A percentile compares a stretch with the other conserved stretches of the same genome.
These are phyloP conservation scores for Cercospora citrullina DNA, from an alignment of 2,329 filamentous ascomycete species.

Conservation along the genomic window DNA sequence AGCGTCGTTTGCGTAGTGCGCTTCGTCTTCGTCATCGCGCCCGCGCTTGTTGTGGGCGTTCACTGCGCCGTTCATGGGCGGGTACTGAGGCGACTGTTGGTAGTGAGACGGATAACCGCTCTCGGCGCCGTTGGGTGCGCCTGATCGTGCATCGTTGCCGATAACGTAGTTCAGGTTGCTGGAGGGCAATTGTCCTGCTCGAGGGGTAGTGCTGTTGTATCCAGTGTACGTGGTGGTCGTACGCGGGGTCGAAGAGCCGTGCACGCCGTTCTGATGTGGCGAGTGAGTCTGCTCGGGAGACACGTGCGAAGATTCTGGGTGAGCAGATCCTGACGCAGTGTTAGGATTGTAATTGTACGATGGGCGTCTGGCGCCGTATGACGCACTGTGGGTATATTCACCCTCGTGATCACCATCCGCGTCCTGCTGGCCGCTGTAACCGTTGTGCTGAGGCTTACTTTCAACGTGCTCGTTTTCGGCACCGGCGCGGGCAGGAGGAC, in stretches of 20 bases:
- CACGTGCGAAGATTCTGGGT: slow-evolving; percentile 70
- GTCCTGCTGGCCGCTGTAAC: slow-evolving; percentile 54
- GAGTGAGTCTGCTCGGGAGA: slow-evolving; percentile 82
- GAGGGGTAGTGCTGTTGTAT: slow-evolving; percentile 78
- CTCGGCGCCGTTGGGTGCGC: slow-evolving; percentile 52
- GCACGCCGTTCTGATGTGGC: slow-evolving; percentile 71
- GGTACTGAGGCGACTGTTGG: slow-evolving; percentile 53
- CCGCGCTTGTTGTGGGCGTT: slow-evolving; percentile 58
- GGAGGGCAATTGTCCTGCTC: slow-evolving; percentile 63
- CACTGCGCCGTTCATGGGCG: slow-evolving; percentile 64
- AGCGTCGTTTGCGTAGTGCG: slow-evolving; percentile 62
- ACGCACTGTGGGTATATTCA: slow-evolving; percentile 79
- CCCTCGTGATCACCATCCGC: slow-evolving; percentile 51
- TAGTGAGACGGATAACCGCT: slow-evolving; percentile 71
- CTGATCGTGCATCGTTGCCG: slow-evolving; percentile 63
- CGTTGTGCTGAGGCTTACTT: slow-evolving; percentile 59
- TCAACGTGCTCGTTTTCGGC: slow-evolving; percentile 64
- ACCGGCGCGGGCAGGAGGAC: slow-evolving; percentile 68
- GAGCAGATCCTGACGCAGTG: slow-evolving; percentile 61
- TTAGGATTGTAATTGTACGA: slow-evolving; percentile 75
- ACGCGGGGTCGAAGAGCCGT: slow-evolving; percentile 81
- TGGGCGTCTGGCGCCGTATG: slow-evolving; percentile 69
- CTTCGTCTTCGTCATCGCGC: slow-evolving; percentile 63
- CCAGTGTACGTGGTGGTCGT: slow-evolving; percentile 70
- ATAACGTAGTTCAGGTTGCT: slow-evolving; percentile 89